Evolutionary conservation across 2,329 filamentous ascomycete genomes (phyloP).

Genomic region (Fusarium poae): DNA sequence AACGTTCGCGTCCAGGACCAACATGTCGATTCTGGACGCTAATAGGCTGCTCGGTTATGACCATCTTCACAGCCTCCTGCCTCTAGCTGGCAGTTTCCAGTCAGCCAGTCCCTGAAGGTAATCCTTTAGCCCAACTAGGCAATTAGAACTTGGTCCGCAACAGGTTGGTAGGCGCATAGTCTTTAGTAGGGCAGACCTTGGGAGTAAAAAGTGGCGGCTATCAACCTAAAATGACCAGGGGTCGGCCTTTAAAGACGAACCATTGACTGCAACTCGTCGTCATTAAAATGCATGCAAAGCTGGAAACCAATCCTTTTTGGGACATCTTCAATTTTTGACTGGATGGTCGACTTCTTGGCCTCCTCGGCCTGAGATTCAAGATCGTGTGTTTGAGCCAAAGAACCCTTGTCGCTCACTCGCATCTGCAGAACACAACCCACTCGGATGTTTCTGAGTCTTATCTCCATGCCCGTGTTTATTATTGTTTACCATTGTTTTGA

Average conservation of each 20-base stretch:
- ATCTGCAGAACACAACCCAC: slow-evolving; percentile 29
- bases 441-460: slow-evolving; percentile 30
- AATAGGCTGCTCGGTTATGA: slow-evolving; percentile 43
- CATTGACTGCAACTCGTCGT: slow-evolving; percentile 44
- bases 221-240: slow-evolving; percentile 35
- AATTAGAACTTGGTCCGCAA: slow-evolving; percentile 24
- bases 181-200: slow-evolving; percentile 32
- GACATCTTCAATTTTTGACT: slow-evolving; percentile 23
- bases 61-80: slow-evolving; percentile 44
- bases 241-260: slow-evolving; percentile 33
- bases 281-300: slow-evolving; percentile 39
- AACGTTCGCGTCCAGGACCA: slow-evolving; percentile 41
- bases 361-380: slow-evolving; percentile 33
- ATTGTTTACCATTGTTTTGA: slow-evolving; percentile 37
- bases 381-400: slow-evolving; percentile 36
- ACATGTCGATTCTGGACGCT: slow-evolving; percentile 36
- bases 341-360: slow-evolving; percentile 17
- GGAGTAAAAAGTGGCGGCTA: slow-evolving; percentile 28
- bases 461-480: slow-evolving; percentile 37
- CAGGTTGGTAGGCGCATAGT: slow-evolving; percentile 22
- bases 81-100: slow-evolving; percentile 42
- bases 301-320: slow-evolving; percentile 38
- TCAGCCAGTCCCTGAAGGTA: slow-evolving; percentile 20
- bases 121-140: slow-evolving; percentile 27
- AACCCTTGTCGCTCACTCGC: slow-evolving; percentile 29